These are phyloP conservation scores for Paraconiothyrium brasiliense DNA, from an alignment of 2,329 filamentous ascomycete genomes.

Conservation along the genomic window DNA sequence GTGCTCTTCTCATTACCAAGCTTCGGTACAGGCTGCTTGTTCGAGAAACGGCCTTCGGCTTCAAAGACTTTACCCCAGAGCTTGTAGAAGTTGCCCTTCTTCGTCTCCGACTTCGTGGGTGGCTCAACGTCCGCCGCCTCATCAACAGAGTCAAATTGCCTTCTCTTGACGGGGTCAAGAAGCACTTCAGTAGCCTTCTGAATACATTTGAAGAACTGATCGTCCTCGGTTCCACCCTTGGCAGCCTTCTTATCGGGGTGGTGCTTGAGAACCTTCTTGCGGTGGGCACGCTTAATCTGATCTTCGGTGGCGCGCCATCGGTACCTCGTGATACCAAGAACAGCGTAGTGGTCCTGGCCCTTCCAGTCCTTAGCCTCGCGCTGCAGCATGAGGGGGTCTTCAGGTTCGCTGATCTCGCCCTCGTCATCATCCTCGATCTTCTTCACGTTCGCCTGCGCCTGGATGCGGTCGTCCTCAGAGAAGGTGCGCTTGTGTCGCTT, in stretches of 20 bases:
- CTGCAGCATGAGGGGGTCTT: slow-evolving; percentile 91
- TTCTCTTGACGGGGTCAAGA: slow-evolving; percentile 87
- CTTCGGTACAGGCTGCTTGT: slow-evolving; percentile 83
- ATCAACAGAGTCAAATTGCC: slow-evolving; percentile 97
- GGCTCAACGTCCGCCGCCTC: slow-evolving; percentile 92
- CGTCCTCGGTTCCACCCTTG: slow-evolving; percentile 84
- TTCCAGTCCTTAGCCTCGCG: slow-evolving; percentile 99
- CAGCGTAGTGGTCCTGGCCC: slow-evolving; percentile 97
- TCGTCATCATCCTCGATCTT: slow-evolving; percentile 92
- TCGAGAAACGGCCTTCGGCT: slow-evolving; percentile 91
- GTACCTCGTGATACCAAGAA: slow-evolving; percentile 92
- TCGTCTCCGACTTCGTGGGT: slow-evolving; percentile 87
- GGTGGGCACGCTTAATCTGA: slow-evolving; percentile 98
- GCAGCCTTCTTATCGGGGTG: slow-evolving; percentile 99
- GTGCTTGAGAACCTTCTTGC: slow-evolving; percentile 99
- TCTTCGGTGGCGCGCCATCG: slow-evolving; percentile 93
- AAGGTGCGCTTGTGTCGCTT: slow-evolving; percentile 96
- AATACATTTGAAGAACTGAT: slow-evolving; percentile 99
- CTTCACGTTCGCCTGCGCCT: slow-evolving; percentile 93
- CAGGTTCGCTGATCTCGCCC: slow-evolving; percentile 90
- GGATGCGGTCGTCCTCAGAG: slow-evolving; percentile 96
- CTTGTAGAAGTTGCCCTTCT: slow-evolving; percentile 94
- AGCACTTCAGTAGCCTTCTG: slow-evolving; percentile 97
- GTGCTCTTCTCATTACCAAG: slow-evolving; percentile 85
- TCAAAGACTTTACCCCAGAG: slow-evolving; percentile 92